Evolutionary conservation across 2,329 filamentous ascomycete species (phyloP).

Genomic region (Tympanopsis confertula): DNA sequence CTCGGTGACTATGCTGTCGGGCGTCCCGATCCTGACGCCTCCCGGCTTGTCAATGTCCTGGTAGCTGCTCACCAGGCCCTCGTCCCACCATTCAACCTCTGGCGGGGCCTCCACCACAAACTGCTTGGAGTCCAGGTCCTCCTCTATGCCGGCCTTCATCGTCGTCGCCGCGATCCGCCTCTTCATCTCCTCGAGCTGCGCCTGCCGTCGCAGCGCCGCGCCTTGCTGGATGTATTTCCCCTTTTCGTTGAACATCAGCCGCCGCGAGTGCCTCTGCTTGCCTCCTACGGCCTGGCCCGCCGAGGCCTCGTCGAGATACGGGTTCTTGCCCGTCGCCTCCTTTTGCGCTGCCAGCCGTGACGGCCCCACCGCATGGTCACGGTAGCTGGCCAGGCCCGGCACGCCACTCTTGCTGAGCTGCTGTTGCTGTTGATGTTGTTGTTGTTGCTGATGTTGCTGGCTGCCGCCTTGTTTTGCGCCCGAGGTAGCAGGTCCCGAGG

Average conservation of each 20-base stretch:
- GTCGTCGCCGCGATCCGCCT: constrained; percentile 80
- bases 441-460: constrained; percentile 17
- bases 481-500: constrained; percentile 19
- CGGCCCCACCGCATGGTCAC: too few species aligned
- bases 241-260: constrained; percentile 83
- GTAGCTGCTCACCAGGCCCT: constrained; percentile 70
- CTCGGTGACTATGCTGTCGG: constrained; percentile 76
- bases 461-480: constrained; percentile 23
- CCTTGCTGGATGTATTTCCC: constrained; percentile 96
- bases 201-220: constrained; percentile 76
- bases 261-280: constrained; percentile 60
- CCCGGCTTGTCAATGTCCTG: constrained; percentile 51
- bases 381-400: not conserved
- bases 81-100: constrained; percentile 94
- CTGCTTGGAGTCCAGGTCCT: constrained; percentile 75
- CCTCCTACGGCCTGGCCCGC: constrained; percentile 41
- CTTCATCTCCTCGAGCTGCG: constrained; percentile 86
- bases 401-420: too few species aligned
- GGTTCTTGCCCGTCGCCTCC: constrained; percentile 57
- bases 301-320: constrained; percentile 67
- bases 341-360: too few species aligned
- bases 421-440: constrained; percentile 3
- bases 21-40: constrained; percentile 60
- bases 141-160: constrained; percentile 80
- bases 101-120: constrained; percentile 77